Evolutionary conservation across 73 alveolate genomes (phyloP), one percentile per base, ranked within the genome.

Genomic region (Paramecium biaurelia): DNA sequence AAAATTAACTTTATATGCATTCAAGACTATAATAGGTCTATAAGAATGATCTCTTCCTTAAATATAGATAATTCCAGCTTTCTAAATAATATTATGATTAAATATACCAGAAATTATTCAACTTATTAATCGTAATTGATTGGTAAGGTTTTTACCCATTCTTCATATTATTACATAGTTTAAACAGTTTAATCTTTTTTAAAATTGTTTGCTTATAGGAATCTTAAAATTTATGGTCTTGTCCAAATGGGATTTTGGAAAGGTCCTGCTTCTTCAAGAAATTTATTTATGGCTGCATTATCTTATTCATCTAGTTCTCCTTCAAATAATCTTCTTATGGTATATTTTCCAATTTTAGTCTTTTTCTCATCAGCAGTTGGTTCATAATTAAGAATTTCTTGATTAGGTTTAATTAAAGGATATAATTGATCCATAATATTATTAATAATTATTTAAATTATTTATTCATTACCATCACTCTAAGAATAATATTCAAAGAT

Each of bases 1-100:
- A 45, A 89, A 47, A 92, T 85, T 85, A 35, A 92, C 63, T 34
- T 79, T 79, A 53, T 82, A 92, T 21, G 93, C 93, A 49, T 85
- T 79, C n/a, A 92, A 42, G 0, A 92, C 89, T 15, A 92, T 53
- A 15, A 85, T 57, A 1, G 95, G 95, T 58, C 93, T 56, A 38
- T 82, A 74, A 11, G 92, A 47, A 26, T 56, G 57, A 63, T 92
- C 95, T 23, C 95, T 32, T 10, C 95, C 95, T 26, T 92, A 74
- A 10, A 92, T 74, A 70, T 92, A 92, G 18, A 92, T 57, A 20
- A 34, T 41, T 11, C 95, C 95, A 23, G 93, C 59, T n/a, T 79
- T 53, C 95, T 89, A 58, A 35, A 14, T 2, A 26, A 24, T 86
- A 38, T 34, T 18, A 14, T 23, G 20, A 9, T 18, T 18, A 85